Evolutionary conservation across 2,329 filamentous ascomycete species (phyloP).

Genomic region (Domatiomyces globalis): DNA sequence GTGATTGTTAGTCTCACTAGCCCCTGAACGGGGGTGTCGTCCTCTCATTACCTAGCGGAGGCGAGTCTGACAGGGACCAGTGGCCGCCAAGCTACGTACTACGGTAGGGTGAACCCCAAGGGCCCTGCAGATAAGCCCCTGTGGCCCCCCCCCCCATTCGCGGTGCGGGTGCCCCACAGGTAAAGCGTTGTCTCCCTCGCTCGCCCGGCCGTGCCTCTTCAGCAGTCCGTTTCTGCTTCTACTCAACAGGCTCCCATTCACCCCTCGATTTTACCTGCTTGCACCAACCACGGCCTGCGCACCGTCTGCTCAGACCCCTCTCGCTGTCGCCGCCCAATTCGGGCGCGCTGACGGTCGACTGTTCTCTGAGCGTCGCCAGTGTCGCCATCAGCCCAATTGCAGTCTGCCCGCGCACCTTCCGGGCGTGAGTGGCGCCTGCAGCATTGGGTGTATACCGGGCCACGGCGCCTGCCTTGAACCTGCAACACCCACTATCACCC

Average conservation of each 20-base stretch:
- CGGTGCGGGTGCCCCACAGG: neutral
- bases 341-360: no score
- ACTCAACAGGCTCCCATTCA: neutral
- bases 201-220: neutral
- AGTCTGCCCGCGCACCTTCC: neutral
- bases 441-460: neutral
- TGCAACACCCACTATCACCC: neutral
- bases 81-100: neutral
- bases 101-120: no score
- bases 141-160: neutral
- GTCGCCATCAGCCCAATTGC: neutral
- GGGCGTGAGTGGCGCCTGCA: neutral
- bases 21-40: neutral
- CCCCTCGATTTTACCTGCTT: neutral
- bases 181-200: neutral
- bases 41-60: neutral
- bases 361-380: no score
- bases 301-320: neutral
- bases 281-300: neutral
- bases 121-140: neutral
- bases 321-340: neutral
- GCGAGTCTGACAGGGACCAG: neutral
- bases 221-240: neutral
- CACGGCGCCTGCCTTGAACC: neutral
- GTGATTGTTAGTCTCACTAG: neutral